Conservation (phyloP, 2,329 filamentous ascomycete species). For the Onygenales sp. region DNA sequence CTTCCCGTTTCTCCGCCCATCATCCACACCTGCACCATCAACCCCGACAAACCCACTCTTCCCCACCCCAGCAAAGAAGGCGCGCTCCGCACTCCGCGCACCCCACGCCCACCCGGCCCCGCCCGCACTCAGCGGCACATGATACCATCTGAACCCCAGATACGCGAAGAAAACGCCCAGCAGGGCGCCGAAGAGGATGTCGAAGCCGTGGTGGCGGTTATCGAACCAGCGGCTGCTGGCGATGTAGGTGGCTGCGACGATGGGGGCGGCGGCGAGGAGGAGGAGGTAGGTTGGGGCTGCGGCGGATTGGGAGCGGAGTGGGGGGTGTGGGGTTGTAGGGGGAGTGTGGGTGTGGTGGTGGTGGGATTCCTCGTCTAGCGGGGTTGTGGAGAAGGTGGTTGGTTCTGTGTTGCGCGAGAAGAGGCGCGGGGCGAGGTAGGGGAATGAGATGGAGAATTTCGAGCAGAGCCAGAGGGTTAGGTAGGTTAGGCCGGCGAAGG, state of each 20-base stretch:
- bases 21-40: constrained; percentile 4
- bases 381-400: constrained; percentile 4
- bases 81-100: constrained; percentile 59
- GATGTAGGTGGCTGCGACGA: constrained; percentile 69
- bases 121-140: constrained; percentile 67
- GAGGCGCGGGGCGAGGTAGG: constrained; percentile 27
- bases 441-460: constrained; percentile 39
- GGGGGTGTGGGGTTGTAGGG: constrained; percentile 25
- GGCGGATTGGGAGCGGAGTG: constrained; percentile 63
- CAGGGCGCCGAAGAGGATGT: constrained; percentile 74
- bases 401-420: constrained; percentile 15
- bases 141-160: constrained; percentile 76
- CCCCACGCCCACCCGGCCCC: constrained; percentile 80
- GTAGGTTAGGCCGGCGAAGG: constrained; percentile 74
- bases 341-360: neutral
- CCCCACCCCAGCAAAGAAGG: constrained; percentile 44
- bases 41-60: constrained; percentile 19
- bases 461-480: constrained; percentile 75
- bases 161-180: constrained; percentile 64
- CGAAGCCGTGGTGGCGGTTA: constrained; percentile 85
- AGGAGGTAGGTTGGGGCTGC: constrained; percentile 76
- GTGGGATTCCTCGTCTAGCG: neutral
- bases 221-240: constrained; percentile 79
- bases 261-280: constrained; percentile 58
- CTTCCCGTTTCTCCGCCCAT: constrained; percentile 8